A percentile compares a stretch with the other conserved stretches of the same genome.
Conservation (phyloP, 2,329 filamentous ascomycete species). For the Pyrenochaeta sp. region DNA sequence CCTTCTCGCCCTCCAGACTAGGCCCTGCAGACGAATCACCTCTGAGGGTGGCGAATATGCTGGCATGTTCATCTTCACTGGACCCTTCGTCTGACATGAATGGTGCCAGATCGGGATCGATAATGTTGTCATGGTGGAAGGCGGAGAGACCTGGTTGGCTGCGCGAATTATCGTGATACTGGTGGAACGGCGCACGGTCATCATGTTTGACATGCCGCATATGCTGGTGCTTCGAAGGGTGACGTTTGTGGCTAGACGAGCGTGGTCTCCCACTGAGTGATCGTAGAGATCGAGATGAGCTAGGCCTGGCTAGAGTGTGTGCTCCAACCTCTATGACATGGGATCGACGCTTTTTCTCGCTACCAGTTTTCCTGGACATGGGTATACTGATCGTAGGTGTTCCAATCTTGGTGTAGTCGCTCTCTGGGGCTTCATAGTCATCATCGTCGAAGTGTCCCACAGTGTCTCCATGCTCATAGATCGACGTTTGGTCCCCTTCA, state of each 20-base stretch:
- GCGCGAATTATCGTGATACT: conserved; percentile 73
- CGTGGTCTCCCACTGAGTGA: conserved; percentile 75
- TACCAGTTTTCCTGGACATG: conserved; percentile 69
- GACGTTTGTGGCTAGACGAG: conserved; percentile 79
- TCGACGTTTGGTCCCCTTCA: conserved; percentile 71
- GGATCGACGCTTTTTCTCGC: conserved; percentile 82
- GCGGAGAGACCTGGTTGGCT: conserved; percentile 77
- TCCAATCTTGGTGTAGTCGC: conserved; percentile 53
- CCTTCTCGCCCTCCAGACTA: conserved; percentile 74
- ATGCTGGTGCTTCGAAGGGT: conserved; percentile 87
- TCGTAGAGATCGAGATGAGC: conserved; percentile 87
- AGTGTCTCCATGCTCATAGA: conserved; percentile 52
- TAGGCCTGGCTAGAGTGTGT: conserved; percentile 81
- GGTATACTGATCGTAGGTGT: conserved; percentile 71
- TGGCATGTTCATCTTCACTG: conserved; percentile 90
- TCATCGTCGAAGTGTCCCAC: conserved; percentile 29
- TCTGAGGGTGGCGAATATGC: conserved; percentile 78
- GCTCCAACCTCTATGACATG: conserved; percentile 86
- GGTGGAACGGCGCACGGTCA: conserved; percentile 86
- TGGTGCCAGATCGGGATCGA: conserved; percentile 92
- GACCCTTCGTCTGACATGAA: conserved; percentile 96
- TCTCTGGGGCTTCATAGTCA: conserved; percentile 37
- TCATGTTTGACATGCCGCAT: conserved; percentile 80
- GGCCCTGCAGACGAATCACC: conserved; percentile 66
- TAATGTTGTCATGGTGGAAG: conserved; percentile 99